Base-by-base conservation (phyloP, 257 asterid genomes). In the Przewalskia tangutica region DNA sequence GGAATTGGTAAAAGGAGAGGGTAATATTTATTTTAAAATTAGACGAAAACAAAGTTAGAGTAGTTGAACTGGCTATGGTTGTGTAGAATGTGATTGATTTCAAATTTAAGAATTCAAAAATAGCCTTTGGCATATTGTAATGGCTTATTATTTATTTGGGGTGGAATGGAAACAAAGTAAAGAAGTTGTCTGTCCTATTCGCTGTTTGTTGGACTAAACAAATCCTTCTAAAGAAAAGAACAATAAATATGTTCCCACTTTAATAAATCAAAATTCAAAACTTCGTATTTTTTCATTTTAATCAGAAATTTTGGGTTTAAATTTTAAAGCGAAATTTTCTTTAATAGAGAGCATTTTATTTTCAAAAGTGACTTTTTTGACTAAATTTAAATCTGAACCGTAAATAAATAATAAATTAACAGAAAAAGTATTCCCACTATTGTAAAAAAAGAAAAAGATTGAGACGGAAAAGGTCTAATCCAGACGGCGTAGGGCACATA, bases 111-210 rank as follows among this genome's bases (percentile, higher is more conserved):
- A 27, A 27, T 27, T 27, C 0, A 27, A 27, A 27, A 27, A 27
- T 27, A 54, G 34, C 68, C 60, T 63, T 82, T 51, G 23, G 17
- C 66, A 60, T 76, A 5, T 34, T 50, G 68, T 16, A 44, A n/a
- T 18, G 55, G 77, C 44, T 70, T 62, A 11, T 4, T 62, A 5
- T 46, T 4, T 73, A 40, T 20, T 27, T 58, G 58, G 64, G 79
- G 23, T 54, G 51, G 32, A 27, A 27, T 27, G 32, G 27, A 48
- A 13, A 48, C 23, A n/a, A 6, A 36, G 80, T 4, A 65, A 36
- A 63, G 71, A 36, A 54, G 44, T 42, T 32, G 85, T 44, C 34
- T 68, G 77, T 79, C 77, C 5, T n/a, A 13, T 16, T 79, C 81
- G 7, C 17, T 3, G 4, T 73, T 48, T 48, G 23, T 73, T 73